Evolutionary conservation across 2,329 filamentous ascomycete species (phyloP), one percentile per base, ranked within the genome.

Genomic region (Leptographium galeiforme): DNA sequence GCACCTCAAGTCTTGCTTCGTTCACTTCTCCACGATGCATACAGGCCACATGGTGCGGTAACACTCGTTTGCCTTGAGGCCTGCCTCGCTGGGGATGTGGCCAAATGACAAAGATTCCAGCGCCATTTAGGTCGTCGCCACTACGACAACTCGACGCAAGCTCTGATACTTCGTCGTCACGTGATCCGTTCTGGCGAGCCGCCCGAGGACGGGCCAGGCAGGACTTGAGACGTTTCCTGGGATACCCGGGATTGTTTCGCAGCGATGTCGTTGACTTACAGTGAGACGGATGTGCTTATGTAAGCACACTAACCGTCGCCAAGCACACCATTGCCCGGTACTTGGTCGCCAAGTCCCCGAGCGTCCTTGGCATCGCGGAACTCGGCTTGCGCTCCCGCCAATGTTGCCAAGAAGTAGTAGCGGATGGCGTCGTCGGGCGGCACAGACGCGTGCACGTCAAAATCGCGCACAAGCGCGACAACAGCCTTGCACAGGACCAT

Each of bases 321-420:
- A 25, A 25, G 25, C 25, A 25, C 25, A 25, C 25, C 5, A 25
- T 25, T 5, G 25, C 25, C 5, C 3, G 25, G 25, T 25, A 25
- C 5, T 5, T 25, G 2, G 5, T 25, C 25, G 25, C 25, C 25
- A 25, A 25, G 5, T 25, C 3, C 5, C 25, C 5, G 25, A 5
- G 25, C 25, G 25, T 25, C 25, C 34, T 8, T 36, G 33, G 33
- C 33, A 11, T 10, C 16, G 32, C 34, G 36, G 39, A 77, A 77
- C 0, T 65, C 63, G 1, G 61, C 72, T 57, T 63, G 71, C 4
- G 72, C 70, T 0, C 73, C 74, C 0, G 70, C 73, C 58, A 76
- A 56, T 70, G 78, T 76, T 1, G 73, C 74, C 62, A 79, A 62
- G 53, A 78, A 79, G 53, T 77, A 78, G 10, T 70, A 70, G 2